Base-by-base conservation (phyloP, 1,284 basidiomycete species). In the Bondarzewia mesenterica region DNA sequence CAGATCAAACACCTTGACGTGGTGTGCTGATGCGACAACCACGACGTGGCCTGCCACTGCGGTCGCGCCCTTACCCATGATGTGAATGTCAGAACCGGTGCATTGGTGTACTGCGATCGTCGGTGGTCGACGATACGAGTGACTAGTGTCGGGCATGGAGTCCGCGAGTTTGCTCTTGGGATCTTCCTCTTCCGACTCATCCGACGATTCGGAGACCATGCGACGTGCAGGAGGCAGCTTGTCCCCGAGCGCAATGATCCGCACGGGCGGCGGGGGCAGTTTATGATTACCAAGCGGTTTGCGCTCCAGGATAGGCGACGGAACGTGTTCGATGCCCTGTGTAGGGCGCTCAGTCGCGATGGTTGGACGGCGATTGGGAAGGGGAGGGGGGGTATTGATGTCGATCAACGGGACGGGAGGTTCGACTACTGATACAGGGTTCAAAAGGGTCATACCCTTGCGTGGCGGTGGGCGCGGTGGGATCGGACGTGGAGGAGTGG, bases 111-210 rank as follows among this genome's bases (percentile, higher is more conserved):
- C 73, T 37, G 58, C 64, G 56, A 66, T 57, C 42, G 50, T 56
- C 0, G 93, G 93, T 1, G 86, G 85, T 0, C 85, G 77, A 7
- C 92, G 79, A 21, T 89, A 94, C 1, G 92, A 85, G 42, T 79
- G 77, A 42, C 83, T 90, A 7, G 80, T 75, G 62, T 95, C 92
- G 0, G 93, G 92, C 48, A 91, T 77, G 18, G 79, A 71, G 51
- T 93, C 87, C 0, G 77, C 52, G 47, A 48, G 20, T 23, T 61
- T 61, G 22, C 55, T 50, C 51, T 62, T 65, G 10, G 56, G 40
- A 8, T 66, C 63, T 10, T 67, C 66, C 32, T 62, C 62, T 4
- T 27, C 49, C 14, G 50, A 54, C 21, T 54, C 53, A 38, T 54
- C 51, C 2, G 59, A 60, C 6, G 54, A 58, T 15, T 61, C 58